These are phyloP conservation scores for Mycena kentingensis DNA, from an alignment of 768 basidiomycete species.

Conservation along the genomic window DNA sequence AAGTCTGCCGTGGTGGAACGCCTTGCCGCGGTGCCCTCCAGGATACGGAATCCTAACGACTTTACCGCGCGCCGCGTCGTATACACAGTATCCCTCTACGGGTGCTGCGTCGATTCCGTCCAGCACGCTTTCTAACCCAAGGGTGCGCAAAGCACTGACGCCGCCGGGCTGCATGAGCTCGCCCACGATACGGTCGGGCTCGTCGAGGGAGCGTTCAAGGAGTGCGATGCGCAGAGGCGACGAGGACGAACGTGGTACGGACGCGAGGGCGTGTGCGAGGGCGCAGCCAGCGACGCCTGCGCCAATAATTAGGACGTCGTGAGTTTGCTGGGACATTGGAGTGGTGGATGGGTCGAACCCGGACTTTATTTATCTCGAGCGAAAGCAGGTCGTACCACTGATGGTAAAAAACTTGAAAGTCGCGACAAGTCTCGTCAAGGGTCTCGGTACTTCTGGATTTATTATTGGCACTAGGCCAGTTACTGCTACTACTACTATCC, in stretches of 20 bases:
- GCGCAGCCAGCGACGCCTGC: conserved; percentile 89
- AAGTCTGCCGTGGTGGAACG: conserved; percentile 94
- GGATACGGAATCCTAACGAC: conserved; percentile 92
- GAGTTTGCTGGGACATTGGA: conserved; percentile 29
- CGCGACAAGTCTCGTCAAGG: neutral
- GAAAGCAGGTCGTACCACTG: neutral
- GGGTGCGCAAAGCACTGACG: conserved; percentile 65
- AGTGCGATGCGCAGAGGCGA: conserved; percentile 76
- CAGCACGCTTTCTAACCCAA: conserved; percentile 77
- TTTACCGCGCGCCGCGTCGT: conserved; percentile 51
- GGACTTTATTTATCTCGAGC: neutral
- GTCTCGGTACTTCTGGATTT: conserved; percentile 8
- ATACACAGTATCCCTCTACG: conserved; percentile 84
- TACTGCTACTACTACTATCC: neutral
- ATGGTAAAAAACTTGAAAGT: neutral
- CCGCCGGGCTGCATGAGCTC: conserved; percentile 96
- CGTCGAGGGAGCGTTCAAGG: conserved; percentile 87
- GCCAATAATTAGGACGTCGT: conserved; percentile 88
- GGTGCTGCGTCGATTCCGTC: conserved; percentile 89
- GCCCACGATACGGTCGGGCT: conserved; percentile 96
- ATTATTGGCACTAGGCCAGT: neutral
- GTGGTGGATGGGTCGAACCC: neutral
- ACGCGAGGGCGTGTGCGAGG: conserved; percentile 82
- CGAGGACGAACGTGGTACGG: conserved; percentile 47
- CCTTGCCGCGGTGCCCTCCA: conserved; percentile 65